Conservation (phyloP, 2,329 filamentous ascomycete species). For the Cercospora sesami region DNA sequence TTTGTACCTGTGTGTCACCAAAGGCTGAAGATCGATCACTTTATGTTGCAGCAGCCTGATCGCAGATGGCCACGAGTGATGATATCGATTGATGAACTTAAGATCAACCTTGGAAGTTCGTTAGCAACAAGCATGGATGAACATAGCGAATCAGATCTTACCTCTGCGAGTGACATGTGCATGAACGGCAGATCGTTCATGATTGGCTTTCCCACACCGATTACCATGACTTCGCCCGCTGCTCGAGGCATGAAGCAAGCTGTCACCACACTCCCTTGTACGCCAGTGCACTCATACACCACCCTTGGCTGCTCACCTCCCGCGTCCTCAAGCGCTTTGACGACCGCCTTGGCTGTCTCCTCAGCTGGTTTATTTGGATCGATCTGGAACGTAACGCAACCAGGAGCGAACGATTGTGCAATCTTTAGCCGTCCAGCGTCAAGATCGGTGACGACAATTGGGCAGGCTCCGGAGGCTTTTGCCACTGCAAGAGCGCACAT, state of each 20-base stretch:
- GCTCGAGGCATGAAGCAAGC: constrained; percentile 30
- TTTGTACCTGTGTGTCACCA: constrained; percentile 64
- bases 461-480: constrained; percentile 66
- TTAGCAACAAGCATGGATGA: constrained; percentile 7
- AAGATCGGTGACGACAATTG: constrained; percentile 82
- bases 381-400: constrained; percentile 33
- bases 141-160: background rate
- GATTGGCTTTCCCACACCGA: constrained; percentile 39
- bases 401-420: constrained; percentile 63
- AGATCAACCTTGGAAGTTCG: constrained; percentile 51
- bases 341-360: constrained; percentile 33
- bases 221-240: constrained; percentile 40
- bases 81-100: constrained; percentile 70
- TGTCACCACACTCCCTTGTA: constrained; percentile 39
- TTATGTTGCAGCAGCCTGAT: constrained; percentile 61
- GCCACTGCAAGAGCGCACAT: constrained; percentile 59
- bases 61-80: constrained; percentile 68
- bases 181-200: constrained; percentile 43
- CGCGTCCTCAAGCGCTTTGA: constrained; percentile 24
- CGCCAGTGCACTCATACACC: constrained; percentile 41
- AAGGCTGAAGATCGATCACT: constrained; percentile 60
- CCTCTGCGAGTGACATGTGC: constrained; percentile 38
- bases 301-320: constrained; percentile 33
- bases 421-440: constrained; percentile 76
- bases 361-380: constrained; percentile 26